Evolutionary conservation across 1,284 basidiomycete species (phyloP).

Genomic region (Fistulina hepatica): DNA sequence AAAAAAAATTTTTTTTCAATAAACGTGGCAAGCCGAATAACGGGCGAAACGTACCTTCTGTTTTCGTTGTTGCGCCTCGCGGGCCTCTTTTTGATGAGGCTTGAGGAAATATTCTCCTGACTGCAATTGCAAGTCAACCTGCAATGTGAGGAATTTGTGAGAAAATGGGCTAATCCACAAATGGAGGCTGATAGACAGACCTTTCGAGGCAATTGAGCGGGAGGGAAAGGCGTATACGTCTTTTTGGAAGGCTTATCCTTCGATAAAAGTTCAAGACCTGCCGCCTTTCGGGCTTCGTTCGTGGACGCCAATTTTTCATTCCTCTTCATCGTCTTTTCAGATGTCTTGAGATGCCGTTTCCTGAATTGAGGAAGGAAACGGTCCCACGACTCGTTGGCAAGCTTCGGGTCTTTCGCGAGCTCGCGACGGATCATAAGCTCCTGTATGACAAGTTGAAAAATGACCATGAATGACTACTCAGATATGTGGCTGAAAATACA

Average conservation of each 20-base stretch:
- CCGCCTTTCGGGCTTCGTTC: slow-evolving; percentile 48
- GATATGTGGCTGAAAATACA: too few relatives aligned
- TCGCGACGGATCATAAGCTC: slow-evolving; percentile 99
- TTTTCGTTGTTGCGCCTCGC: slow-evolving; percentile 52
- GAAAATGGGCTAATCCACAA: background rate
- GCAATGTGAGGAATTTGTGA: slow-evolving; percentile 2
- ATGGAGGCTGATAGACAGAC: slow-evolving; percentile 26
- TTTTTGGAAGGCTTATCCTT: slow-evolving; percentile 69
- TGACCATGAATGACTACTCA: slow-evolving; percentile 2
- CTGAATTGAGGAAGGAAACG: slow-evolving; percentile 96
- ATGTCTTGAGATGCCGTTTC: slow-evolving; percentile 83
- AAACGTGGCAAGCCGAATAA: background rate
- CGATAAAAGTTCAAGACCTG: slow-evolving; percentile 35
- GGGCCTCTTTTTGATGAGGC: slow-evolving; percentile 64
- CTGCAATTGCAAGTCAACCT: slow-evolving; percentile 91
- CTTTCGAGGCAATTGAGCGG: slow-evolving; percentile 88
- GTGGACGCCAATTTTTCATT: slow-evolving; percentile 54
- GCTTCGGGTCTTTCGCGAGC: slow-evolving; percentile 94
- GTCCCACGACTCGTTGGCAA: slow-evolving; percentile 93
- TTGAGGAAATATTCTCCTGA: slow-evolving; percentile 98
- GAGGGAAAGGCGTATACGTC: slow-evolving; percentile 98
- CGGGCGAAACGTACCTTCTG: slow-evolving; percentile 42
- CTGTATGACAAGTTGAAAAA: too few relatives aligned
- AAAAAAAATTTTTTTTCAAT: slow-evolving; percentile 8
- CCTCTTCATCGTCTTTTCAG: slow-evolving; percentile 84